Evolutionary conservation across 306 rosid genomes (phyloP), one percentile per base, ranked within the genome.

Genomic region (Ziziphus jujuba): DNA sequence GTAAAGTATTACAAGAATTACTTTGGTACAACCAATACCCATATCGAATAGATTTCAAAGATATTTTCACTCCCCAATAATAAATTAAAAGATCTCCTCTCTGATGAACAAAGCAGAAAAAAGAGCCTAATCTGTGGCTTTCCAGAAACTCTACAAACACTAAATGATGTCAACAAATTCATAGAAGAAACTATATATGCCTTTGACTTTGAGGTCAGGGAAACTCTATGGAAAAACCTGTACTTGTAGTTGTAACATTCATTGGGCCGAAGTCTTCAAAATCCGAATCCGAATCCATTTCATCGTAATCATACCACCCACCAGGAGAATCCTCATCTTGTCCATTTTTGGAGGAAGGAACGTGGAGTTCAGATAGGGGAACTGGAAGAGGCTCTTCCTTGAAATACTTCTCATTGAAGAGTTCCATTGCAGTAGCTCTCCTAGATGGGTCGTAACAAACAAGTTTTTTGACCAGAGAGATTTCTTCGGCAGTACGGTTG

Each of bases 201-300:
- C 20, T 19, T 11, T 17, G 17, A 47, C 24, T 50, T 40, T 40
- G 45, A 63, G 70, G 69, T 89, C 89, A 90, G 23, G 82, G 80
- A 74, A 85, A 90, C 75, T 65, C 90, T 54, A 85, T 71, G 82
- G 87, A 87, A 74, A 83, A 88, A 72, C 96, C 92, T 2, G 85
- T 72, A 45, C 76, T 77, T 21, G 82, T 81, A 76, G 69, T 58
- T 28, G 88, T 90, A 65, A 83, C 24, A 52, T 78, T 85, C 51
- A 68, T 34, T 36, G 84, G 66, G 75, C 79, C 87, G 40, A 85
- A 83, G 38, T 86, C 96, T 22, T 93, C 95, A 60, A 80, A 75
- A 79, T 95, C 99, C 19, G 99, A 95, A 80, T 90, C 97, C 2
- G 86, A 84, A 69, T 44, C 85, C 77, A 77, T 66, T 17, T 63